A percentile compares a stretch with the other conserved stretches of the same genome.
These are phyloP conservation scores for Aspergillus sp. DNA, from an alignment of 2,329 filamentous ascomycete species.

Conservation along the genomic window DNA sequence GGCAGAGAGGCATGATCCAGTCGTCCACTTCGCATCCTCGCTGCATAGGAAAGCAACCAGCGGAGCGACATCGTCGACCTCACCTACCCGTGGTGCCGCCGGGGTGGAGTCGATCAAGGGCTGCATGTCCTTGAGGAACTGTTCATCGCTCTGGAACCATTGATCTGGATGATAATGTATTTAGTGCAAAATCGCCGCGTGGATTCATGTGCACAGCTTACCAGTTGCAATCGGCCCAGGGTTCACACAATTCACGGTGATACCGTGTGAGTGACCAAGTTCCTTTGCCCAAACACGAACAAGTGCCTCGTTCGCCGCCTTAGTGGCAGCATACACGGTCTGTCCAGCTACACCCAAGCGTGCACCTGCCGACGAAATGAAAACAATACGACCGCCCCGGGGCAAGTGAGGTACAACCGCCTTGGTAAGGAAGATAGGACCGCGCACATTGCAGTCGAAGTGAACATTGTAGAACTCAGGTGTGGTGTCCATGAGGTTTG, in stretches of 20 bases:
- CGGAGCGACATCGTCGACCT: constrained; percentile 35
- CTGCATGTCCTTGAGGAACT: constrained; percentile 36
- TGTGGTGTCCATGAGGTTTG: constrained; percentile 13
- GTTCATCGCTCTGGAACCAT: constrained; percentile 35
- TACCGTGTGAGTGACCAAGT: too few species aligned
- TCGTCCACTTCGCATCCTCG: constrained; percentile 34
- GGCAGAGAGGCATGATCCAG: constrained; percentile 31
- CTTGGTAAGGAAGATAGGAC: constrained; percentile 36
- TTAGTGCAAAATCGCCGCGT: too few species aligned
- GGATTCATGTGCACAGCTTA: too few species aligned
- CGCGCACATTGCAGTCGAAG: constrained; percentile 25
- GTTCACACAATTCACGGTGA: too few species aligned
- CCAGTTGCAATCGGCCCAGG: too few species aligned
- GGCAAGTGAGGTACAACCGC: constrained; percentile 15
- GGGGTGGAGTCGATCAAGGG: constrained; percentile 35
- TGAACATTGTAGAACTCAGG: constrained; percentile 17
- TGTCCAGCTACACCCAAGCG: constrained; percentile 57
- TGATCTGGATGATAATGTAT: constrained; percentile 5
- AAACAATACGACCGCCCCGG: constrained; percentile 53
- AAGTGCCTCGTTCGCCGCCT: constrained; percentile 58
- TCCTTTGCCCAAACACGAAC: too few species aligned
- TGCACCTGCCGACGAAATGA: constrained; percentile 59
- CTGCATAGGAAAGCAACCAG: constrained; percentile 35
- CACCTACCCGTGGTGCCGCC: constrained; percentile 32
- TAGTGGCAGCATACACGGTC: constrained; percentile 60